Conservation (phyloP, 1,284 basidiomycete genomes). For the Sanghuangporus baumii region DNA sequence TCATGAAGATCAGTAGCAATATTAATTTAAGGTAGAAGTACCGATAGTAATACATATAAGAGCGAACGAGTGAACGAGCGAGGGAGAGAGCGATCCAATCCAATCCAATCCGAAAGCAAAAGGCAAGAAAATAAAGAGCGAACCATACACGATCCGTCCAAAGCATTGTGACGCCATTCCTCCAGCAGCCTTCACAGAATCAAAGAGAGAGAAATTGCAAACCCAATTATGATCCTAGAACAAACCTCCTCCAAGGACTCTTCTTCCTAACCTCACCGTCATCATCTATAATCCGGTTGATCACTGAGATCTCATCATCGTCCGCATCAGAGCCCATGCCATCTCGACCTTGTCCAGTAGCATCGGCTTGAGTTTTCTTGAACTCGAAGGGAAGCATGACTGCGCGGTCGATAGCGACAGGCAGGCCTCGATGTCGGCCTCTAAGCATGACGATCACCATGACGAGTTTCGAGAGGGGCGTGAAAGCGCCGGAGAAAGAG, state of each 20-base stretch:
- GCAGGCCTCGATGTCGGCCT: slow-evolving; percentile 86
- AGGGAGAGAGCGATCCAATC: not conserved
- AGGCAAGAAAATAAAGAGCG: no score
- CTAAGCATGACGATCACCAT: slow-evolving; percentile 86
- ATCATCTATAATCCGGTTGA: not conserved
- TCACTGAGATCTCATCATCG: not conserved
- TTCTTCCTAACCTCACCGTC: not conserved
- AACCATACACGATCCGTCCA: no score
- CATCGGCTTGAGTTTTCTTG: slow-evolving; percentile 17
- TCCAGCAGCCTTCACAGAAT: no score
- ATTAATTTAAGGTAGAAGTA: not conserved
- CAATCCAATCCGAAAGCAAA: no score
- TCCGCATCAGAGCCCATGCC: not conserved
- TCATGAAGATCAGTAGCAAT: no score
- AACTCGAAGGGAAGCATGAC: slow-evolving; percentile 66
- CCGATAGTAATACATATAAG: not conserved
- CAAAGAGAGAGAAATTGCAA: no score
- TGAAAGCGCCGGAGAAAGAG: slow-evolving; percentile 77
- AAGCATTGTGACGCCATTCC: no score
- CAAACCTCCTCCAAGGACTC: not conserved
- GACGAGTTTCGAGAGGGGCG: slow-evolving; percentile 83
- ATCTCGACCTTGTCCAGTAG: not conserved
- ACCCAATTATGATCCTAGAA: not conserved
- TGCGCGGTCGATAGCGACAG: slow-evolving; percentile 86
- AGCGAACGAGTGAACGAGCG: not conserved